A percentile compares a stretch with the other conserved stretches of the same genome.
These are phyloP conservation scores for Hanseniaspora valbyensis DNA, from an alignment of 805 yeast genomes.

Conservation along the genomic window DNA sequence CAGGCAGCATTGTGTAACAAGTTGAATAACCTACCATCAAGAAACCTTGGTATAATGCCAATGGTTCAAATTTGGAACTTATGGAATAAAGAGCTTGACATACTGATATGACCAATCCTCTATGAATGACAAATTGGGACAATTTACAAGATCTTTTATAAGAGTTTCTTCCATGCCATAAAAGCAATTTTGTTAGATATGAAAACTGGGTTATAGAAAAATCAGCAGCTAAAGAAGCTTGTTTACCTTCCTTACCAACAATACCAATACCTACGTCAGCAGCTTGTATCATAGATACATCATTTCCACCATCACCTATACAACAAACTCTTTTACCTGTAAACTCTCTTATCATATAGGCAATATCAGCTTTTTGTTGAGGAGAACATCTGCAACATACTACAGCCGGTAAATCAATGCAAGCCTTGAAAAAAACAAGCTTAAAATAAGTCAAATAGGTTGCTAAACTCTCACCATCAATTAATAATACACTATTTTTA, in stretches of 20 bases:
- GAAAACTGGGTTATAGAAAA: constrained; percentile 88
- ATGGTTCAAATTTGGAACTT: constrained; percentile 78
- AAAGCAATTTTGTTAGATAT: constrained; percentile 67
- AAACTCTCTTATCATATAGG: constrained; percentile 57
- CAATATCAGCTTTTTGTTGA: constrained; percentile 96
- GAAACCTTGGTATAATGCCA: constrained; percentile 92
- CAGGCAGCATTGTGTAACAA: constrained; percentile 95
- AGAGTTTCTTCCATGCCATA: constrained; percentile 98
- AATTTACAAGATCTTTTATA: constrained; percentile 91
- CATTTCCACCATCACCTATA: constrained; percentile 99
- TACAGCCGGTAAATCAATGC: constrained; percentile 78
- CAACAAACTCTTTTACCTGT: constrained; percentile 92
- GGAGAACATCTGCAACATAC: constrained; percentile 98
- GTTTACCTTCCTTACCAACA: constrained; percentile 97
- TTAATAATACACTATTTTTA: constrained; percentile 49
- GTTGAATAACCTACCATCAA: constrained; percentile 98
- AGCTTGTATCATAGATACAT: constrained; percentile 96
- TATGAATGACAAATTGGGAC: constrained; percentile 90
- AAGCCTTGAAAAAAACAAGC: constrained; percentile 66
- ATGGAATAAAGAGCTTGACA: constrained; percentile 91
- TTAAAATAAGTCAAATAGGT: constrained; percentile 51
- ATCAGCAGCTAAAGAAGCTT: constrained; percentile 95
- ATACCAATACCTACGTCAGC: constrained; percentile 99
- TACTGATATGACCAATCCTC: constrained; percentile 86
- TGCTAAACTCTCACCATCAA: constrained; percentile 87